Evolutionary conservation across 306 rosid species (phyloP).

Genomic region (Cicer cuneatum): DNA sequence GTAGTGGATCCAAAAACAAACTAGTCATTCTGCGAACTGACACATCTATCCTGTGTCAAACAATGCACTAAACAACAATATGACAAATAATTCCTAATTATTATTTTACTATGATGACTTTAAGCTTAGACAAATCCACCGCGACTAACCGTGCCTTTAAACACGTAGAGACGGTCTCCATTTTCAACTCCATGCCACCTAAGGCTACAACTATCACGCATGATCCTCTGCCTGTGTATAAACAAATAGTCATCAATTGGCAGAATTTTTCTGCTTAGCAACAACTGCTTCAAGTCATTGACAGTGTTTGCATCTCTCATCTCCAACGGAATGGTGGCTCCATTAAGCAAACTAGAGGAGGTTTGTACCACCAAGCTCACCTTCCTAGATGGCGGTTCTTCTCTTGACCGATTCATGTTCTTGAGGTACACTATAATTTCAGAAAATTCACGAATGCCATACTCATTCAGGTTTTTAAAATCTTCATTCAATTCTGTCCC

Average conservation of each 20-base stretch:
- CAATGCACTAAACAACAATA: constrained; percentile 11
- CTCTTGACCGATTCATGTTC: constrained; percentile 53
- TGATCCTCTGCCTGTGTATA: constrained; percentile 88
- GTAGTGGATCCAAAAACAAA: background rate
- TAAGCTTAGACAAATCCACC: constrained; percentile 35
- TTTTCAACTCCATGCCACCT: constrained; percentile 88
- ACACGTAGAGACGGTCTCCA: constrained; percentile 78
- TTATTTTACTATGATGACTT: background rate
- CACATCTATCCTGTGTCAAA: too few species aligned
- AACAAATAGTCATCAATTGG: constrained; percentile 80
- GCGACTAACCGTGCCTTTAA: constrained; percentile 70
- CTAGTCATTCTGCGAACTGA: background rate
- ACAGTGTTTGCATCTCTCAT: constrained; percentile 67
- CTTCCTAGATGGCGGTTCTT: constrained; percentile 57
- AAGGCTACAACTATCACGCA: constrained; percentile 77
- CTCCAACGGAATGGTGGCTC: constrained; percentile 79
- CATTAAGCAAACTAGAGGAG: constrained; percentile 77
- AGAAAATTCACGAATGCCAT: constrained; percentile 63
- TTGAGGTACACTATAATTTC: constrained; percentile 68
- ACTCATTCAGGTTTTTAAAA: constrained; percentile 62
- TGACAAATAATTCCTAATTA: background rate
- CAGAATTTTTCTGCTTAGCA: constrained; percentile 61
- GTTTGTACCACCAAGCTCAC: constrained; percentile 70
- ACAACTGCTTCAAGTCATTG: constrained; percentile 62
- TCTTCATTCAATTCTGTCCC: constrained; percentile 73